Conservation (phyloP, 1,284 basidiomycete genomes). For the Thecaphora frezii region DNA sequence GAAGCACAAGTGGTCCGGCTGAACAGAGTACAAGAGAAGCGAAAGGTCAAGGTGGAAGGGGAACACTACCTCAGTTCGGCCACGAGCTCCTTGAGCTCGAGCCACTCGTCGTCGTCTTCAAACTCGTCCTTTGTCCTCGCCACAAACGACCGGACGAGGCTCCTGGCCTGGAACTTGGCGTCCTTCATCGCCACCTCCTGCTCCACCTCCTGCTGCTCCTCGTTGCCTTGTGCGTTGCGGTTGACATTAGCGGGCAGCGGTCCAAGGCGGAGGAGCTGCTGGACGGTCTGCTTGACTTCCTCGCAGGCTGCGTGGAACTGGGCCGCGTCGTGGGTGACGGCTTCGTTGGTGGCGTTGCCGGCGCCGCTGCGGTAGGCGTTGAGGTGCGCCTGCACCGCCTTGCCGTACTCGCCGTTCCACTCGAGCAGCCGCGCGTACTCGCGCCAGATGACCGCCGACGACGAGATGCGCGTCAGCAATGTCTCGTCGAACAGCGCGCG, state of each 20-base stretch:
- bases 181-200: conserved; percentile 62
- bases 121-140: conserved; percentile 70
- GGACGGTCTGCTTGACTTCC: conserved; percentile 3
- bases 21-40: no score
- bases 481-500: conserved; percentile 71
- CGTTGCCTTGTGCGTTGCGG: conserved; percentile 70
- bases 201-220: conserved; percentile 24
- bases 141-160: conserved; percentile 83
- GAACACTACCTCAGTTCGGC: conserved; percentile 27
- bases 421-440: conserved; percentile 44
- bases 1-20: no score
- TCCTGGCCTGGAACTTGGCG: conserved; percentile 84
- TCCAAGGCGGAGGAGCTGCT: not conserved
- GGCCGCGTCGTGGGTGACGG: conserved; percentile 14
- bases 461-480: conserved; percentile 76
- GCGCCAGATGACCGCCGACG: conserved; percentile 34
- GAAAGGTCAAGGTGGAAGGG: no score
- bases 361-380: conserved; percentile 35
- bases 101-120: conserved; percentile 83
- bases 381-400: conserved; percentile 33
- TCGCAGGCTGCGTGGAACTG: conserved; percentile 1
- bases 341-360: conserved; percentile 14
- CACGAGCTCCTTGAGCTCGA: conserved; percentile 65
- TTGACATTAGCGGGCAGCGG: conserved; percentile 63
- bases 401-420: conserved; percentile 32